A percentile compares a stretch with the other conserved stretches of the same genome.
Evolutionary conservation across 208 protist species (phyloP).

Genomic region (Herpetomonas samuelpessoai): DNA sequence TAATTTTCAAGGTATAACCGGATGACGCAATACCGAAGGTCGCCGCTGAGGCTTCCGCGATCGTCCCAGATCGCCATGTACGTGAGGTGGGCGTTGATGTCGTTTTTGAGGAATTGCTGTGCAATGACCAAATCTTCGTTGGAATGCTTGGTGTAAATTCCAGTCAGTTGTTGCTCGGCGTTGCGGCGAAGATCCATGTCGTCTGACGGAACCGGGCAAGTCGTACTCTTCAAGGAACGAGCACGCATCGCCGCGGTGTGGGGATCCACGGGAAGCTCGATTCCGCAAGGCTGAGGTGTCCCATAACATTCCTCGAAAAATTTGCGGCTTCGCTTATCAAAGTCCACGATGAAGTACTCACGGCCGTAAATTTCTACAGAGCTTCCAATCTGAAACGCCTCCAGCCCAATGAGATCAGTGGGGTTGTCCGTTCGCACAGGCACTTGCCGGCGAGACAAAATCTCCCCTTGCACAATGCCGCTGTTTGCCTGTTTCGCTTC

Average conservation of each 20-base stretch:
- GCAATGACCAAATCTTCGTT: conserved; percentile 81
- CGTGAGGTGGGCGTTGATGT: conserved; percentile 85
- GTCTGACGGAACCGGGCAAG: conserved; percentile 65
- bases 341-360: conserved; percentile 76
- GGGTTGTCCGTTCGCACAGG: conserved; percentile 45
- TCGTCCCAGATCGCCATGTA: conserved; percentile 91
- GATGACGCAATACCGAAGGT: conserved; percentile 76
- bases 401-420: conserved; percentile 48
- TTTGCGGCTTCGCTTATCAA: conserved; percentile 69
- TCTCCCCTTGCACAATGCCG: conserved; percentile 62
- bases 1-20: conserved; percentile 78
- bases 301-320: conserved; percentile 62
- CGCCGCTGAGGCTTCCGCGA: conserved; percentile 71
- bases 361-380: conserved; percentile 69
- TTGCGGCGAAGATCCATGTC: conserved; percentile 86
- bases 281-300: conserved; percentile 30
- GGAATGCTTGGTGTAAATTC: conserved; percentile 88
- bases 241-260: conserved; percentile 26
- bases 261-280: conserved; percentile 44
- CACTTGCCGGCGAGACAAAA: conserved; percentile 79
- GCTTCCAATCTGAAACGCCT: conserved; percentile 74
- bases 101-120: conserved; percentile 83
- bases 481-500: conserved; percentile 71
- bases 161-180: conserved; percentile 80
- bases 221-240: conserved; percentile 20